Percentiles rank a stretch among this genome's conserved stretches.
Evolutionary conservation across 2,329 filamentous ascomycete genomes (phyloP).

Genomic region (Sporothrix luriei): DNA sequence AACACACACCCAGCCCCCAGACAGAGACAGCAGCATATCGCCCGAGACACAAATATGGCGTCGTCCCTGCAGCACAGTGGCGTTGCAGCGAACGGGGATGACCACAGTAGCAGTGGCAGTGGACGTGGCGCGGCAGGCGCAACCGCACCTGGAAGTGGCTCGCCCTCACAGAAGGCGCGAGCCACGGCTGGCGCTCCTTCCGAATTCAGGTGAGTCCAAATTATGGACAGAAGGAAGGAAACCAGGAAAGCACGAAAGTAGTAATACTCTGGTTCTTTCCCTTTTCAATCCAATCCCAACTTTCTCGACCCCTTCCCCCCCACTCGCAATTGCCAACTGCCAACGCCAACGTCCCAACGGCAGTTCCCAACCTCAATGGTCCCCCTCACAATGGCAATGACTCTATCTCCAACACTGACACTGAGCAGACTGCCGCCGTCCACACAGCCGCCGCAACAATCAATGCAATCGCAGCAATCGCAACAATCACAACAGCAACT

Average conservation of each 20-base stretch:
- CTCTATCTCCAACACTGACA: not conserved
- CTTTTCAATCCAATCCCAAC: not conserved
- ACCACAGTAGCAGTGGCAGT: not conserved
- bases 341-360: too few relatives aligned
- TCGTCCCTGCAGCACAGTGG: conserved; percentile 7
- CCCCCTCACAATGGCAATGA: conserved; percentile 4
- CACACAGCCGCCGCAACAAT: not conserved
- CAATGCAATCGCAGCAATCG: not conserved
- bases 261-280: not conserved
- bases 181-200: conserved; percentile 11
- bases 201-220: conserved; percentile 8
- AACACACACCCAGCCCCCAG: not conserved
- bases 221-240: not conserved
- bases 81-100: not conserved
- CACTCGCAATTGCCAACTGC: not conserved
- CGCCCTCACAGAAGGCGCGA: not conserved
- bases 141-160: not conserved
- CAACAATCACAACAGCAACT: too few relatives aligned
- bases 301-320: not conserved
- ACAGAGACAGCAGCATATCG: not conserved
- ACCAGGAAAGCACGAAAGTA: too few relatives aligned
- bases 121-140: not conserved
- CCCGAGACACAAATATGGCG: conserved; percentile 5
- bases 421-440: conserved; percentile 5
- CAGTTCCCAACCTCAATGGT: not conserved